Percentiles rank a stretch among this genome's conserved stretches.
Conservation (phyloP, 768 basidiomycete species). For the Mycena galopus region DNA sequence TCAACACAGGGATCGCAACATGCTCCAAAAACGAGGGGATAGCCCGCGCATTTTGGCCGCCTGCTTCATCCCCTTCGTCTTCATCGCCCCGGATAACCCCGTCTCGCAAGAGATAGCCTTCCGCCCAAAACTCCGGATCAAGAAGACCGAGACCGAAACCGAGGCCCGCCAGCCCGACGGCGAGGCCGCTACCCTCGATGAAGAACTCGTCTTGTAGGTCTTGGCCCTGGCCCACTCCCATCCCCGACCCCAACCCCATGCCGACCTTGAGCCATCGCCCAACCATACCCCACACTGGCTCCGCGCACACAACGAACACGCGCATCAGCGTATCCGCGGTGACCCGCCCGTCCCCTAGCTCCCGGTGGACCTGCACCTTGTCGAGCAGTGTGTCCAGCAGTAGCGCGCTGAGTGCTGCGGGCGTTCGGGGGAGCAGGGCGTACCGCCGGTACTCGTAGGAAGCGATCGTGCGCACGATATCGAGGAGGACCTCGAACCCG, state of each 20-base stretch:
- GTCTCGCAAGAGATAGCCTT: conserved; percentile 74
- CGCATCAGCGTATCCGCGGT: conserved; percentile 70
- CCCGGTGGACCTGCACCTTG: conserved; percentile 68
- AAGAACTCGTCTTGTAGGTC: conserved; percentile 84
- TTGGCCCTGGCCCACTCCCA: conserved; percentile 47
- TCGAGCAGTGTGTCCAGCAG: conserved; percentile 75
- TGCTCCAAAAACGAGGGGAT: conserved; percentile 75
- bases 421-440: conserved; percentile 47
- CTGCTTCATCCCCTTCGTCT: conserved; percentile 30
- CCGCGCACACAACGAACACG: conserved; percentile 72
- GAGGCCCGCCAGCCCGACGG: conserved; percentile 59
- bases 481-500: conserved; percentile 70
- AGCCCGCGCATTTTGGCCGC: conserved; percentile 47
- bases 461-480: conserved; percentile 57
- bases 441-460: conserved; percentile 39
- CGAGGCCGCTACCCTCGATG: conserved; percentile 78
- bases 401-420: conserved; percentile 66
- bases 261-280: conserved; percentile 81
- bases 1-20: conserved; percentile 69
- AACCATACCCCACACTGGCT: conserved; percentile 82
- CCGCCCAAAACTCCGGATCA: conserved; percentile 85
- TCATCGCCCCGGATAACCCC: conserved; percentile 46
- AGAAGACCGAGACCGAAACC: conserved; percentile 53
- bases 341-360: conserved; percentile 64
- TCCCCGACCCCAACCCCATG: conserved; percentile 65